Evolutionary conservation across 768 basidiomycete species (phyloP).

Genomic region (Dioszegia crocea): DNA sequence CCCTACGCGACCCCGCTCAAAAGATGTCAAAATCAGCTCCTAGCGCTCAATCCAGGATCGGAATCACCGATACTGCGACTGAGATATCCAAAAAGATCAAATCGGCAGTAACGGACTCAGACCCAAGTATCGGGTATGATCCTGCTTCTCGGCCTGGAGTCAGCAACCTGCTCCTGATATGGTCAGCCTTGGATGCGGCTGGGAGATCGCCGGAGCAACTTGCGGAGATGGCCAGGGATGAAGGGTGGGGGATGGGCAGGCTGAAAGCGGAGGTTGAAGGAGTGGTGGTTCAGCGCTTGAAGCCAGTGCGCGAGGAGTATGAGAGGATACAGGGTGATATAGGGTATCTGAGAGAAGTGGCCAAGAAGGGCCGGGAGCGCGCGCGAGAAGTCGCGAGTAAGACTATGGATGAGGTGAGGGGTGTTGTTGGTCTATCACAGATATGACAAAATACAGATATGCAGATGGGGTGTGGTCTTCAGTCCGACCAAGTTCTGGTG

Average conservation of each 20-base stretch:
- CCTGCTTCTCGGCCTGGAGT: constrained; percentile 74
- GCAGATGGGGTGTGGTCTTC: too few species aligned
- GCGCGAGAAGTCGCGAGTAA: constrained; percentile 61
- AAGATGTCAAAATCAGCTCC: constrained; percentile 97
- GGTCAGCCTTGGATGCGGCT: constrained; percentile 57
- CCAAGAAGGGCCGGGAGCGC: constrained; percentile 60
- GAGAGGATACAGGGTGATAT: constrained; percentile 61
- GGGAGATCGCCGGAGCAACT: constrained; percentile 51
- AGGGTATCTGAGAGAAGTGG: constrained; percentile 62
- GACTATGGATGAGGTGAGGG: constrained; percentile 68
- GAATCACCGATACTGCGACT: constrained; percentile 68
- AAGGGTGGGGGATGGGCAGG: constrained; percentile 58
- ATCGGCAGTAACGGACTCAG: constrained; percentile 79
- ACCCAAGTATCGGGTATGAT: constrained; percentile 69
- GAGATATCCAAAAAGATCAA: constrained; percentile 69
- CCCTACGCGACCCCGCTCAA: constrained; percentile 72
- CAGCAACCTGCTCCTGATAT: constrained; percentile 73
- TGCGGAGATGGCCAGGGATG: constrained; percentile 16
- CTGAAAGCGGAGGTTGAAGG: constrained; percentile 73
- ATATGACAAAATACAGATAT: background rate
- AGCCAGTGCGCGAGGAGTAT: constrained; percentile 66
- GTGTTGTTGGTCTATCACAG: constrained; percentile 59
- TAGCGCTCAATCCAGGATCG: constrained; percentile 71
- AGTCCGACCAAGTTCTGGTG: too few species aligned
- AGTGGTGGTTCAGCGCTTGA: constrained; percentile 66